Percentiles rank a stretch among this genome's conserved stretches.
phyloP scores from a whole-genome alignment of 352 stramenopile species.

The Phytopythium chamaehyphon region DNA sequence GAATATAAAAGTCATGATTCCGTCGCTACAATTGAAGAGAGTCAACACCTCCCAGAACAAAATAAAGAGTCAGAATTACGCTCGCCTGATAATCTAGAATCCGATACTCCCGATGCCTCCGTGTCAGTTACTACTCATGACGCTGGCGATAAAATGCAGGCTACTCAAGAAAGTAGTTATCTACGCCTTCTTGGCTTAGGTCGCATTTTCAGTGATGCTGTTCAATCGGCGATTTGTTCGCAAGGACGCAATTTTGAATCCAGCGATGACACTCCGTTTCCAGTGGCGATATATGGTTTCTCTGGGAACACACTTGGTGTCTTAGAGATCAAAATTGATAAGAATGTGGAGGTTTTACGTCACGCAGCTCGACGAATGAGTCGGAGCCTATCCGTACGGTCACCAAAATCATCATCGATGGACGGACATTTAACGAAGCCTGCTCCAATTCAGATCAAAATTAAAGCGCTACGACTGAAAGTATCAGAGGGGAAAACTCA shows the following conservation, averaged over 20 bases:
- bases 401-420: too few relatives aligned
- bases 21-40: background rate
- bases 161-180: background rate
- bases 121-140: background rate
- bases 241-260: background rate
- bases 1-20: background rate
- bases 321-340: constrained; percentile 8
- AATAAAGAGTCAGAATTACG: background rate
- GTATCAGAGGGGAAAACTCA: too few relatives aligned
- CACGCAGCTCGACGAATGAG: too few relatives aligned
- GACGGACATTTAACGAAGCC: too few relatives aligned
- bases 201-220: constrained; percentile 14
- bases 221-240: background rate
- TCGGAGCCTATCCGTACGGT: too few relatives aligned
- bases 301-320: constrained; percentile 20
- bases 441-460: too few relatives aligned
- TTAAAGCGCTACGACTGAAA: too few relatives aligned
- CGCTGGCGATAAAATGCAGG: background rate
- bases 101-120: background rate
- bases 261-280: constrained; percentile 3
- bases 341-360: too few relatives aligned
- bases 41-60: background rate
- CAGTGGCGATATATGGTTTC: constrained; percentile 32
- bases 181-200: constrained; percentile 28
- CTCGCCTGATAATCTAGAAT: too few relatives aligned